These are phyloP conservation scores for Myrica gale DNA, from an alignment of 306 rosid genomes.

Conservation along the genomic window DNA sequence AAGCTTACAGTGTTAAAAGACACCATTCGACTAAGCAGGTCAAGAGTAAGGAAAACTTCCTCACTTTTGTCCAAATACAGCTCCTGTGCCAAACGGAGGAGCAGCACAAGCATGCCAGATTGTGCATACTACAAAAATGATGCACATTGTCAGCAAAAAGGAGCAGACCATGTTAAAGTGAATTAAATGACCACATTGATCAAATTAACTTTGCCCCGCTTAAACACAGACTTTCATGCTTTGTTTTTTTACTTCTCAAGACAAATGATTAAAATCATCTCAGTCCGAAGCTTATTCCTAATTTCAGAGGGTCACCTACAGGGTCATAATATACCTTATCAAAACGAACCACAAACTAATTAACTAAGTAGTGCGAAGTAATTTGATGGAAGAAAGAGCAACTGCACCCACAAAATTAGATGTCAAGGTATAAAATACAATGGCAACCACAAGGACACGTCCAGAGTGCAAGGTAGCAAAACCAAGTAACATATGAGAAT, in stretches of 20 bases:
- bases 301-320: neutral
- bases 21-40: slow-evolving; percentile 75
- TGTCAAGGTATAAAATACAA: neutral
- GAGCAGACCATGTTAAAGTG: neutral
- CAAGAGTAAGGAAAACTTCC: slow-evolving; percentile 67
- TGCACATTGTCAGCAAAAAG: slow-evolving; percentile 19
- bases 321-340: neutral
- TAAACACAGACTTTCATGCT: neutral
- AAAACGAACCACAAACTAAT: neutral
- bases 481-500: neutral
- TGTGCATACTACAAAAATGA: slow-evolving; percentile 53
- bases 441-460: neutral
- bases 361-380: neutral
- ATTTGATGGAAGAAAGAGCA: neutral
- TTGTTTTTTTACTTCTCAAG: neutral
- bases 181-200: neutral
- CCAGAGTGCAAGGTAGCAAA: neutral
- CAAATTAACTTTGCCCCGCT: neutral
- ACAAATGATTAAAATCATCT: neutral
- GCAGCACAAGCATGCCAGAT: slow-evolving; percentile 72
- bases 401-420: neutral
- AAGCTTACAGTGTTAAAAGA: slow-evolving; percentile 70
- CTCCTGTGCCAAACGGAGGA: slow-evolving; percentile 76
- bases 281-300: neutral
- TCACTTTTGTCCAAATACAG: slow-evolving; percentile 52